Conservation (phyloP, 2,329 filamentous ascomycete species). For the Falciphora oryzae region DNA sequence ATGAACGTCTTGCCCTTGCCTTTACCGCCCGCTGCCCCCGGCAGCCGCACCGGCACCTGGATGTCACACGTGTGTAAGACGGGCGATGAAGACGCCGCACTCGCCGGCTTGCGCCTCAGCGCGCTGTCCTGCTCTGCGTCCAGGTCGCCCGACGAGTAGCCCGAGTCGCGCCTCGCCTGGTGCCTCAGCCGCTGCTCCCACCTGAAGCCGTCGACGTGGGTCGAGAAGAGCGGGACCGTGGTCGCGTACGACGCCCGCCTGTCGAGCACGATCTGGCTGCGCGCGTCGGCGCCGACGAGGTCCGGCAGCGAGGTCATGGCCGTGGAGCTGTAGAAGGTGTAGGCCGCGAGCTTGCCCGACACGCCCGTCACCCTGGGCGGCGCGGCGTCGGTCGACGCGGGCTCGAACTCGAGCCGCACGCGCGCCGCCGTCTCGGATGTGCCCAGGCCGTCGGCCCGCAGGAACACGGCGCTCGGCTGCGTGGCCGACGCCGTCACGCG, state of each 20-base stretch:
- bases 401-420: constrained; percentile 43
- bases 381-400: constrained; percentile 33
- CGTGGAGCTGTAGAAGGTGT: constrained; percentile 45
- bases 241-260: constrained; percentile 41
- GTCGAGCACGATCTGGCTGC: constrained; percentile 27
- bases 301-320: constrained; percentile 44
- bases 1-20: constrained; percentile 41
- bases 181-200: constrained; percentile 36
- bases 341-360: constrained; percentile 43
- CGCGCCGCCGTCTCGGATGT: constrained; percentile 36
- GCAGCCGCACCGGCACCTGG: constrained; percentile 42
- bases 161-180: constrained; percentile 42
- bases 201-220: constrained; percentile 26
- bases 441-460: constrained; percentile 42
- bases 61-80: constrained; percentile 37
- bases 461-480: constrained; percentile 43
- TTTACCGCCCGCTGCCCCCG: constrained; percentile 20
- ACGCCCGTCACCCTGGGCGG: constrained; percentile 45
- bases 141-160: constrained; percentile 39
- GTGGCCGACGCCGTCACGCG: constrained; percentile 38
- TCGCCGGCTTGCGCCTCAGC: constrained; percentile 10
- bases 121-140: constrained; percentile 18
- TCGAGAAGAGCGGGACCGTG: constrained; percentile 34
- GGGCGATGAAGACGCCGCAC: constrained; percentile 12
- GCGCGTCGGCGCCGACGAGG: constrained; percentile 36